Percentiles rank a stretch among this genome's conserved stretches.
Evolutionary conservation across 192 early-diverging fungal species (phyloP).

Genomic region (Pilobolus umbonatus): DNA sequence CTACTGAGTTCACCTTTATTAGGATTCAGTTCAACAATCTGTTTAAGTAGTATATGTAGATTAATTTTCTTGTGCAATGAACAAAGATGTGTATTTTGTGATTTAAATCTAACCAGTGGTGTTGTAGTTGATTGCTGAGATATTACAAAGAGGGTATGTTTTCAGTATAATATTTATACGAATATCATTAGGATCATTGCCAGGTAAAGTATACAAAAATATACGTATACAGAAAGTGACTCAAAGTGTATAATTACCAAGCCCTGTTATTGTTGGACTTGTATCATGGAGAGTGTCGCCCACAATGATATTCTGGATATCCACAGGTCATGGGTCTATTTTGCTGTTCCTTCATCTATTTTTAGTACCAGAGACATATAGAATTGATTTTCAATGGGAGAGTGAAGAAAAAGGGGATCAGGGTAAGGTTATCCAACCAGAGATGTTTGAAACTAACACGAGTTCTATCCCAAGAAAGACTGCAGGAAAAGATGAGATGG

Average conservation of each 20-base stretch:
- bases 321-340: constrained; percentile 25
- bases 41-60: too few species aligned
- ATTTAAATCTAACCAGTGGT: too few species aligned
- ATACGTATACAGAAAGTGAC: background rate
- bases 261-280: constrained; percentile 36
- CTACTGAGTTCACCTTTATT: too few species aligned
- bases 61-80: too few species aligned
- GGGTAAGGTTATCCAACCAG: background rate
- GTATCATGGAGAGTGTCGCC: constrained; percentile 32
- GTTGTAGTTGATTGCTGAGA: constrained; percentile 28
- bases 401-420: background rate
- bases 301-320: constrained; percentile 37
- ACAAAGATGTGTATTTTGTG: too few species aligned
- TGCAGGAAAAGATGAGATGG: background rate
- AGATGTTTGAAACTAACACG: background rate
- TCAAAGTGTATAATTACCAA: background rate
- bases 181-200: constrained; percentile 20
- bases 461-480: background rate
- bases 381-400: constrained; percentile 3
- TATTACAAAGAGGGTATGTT: constrained; percentile 17
- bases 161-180: constrained; percentile 28
- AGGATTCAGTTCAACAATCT: too few species aligned
- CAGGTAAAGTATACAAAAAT: constrained; percentile 10
- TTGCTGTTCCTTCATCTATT: constrained; percentile 24
- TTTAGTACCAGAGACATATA: constrained; percentile 10